These are phyloP conservation scores for Globisporangium viniferum DNA, from an alignment of 352 stramenopile genomes.

Conservation along the genomic window DNA sequence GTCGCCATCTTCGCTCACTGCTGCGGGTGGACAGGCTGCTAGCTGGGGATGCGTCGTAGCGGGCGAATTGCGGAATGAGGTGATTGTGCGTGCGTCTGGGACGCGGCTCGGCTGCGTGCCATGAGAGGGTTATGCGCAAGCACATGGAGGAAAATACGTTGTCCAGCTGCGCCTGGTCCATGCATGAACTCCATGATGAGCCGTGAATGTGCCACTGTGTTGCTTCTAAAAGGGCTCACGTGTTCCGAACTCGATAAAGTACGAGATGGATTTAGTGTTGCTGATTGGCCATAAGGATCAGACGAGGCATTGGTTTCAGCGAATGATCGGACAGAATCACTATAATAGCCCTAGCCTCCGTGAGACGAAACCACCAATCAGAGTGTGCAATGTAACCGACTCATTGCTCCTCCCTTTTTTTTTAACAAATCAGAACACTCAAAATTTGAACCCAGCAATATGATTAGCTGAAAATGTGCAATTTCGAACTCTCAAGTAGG, in stretches of 20 bases:
- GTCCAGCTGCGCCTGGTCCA: neutral
- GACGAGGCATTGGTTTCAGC: neutral
- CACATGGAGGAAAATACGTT: neutral
- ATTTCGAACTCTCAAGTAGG: no score
- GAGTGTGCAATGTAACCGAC: neutral
- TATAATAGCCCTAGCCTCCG: neutral
- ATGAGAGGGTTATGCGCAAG: neutral
- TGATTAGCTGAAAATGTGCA: no score
- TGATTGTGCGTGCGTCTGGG: neutral
- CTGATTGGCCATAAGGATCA: neutral
- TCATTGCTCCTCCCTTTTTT: no score
- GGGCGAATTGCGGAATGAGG: constrained; percentile 3
- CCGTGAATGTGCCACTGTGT: neutral
- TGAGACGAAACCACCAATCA: neutral
- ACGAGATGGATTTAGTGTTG: neutral
- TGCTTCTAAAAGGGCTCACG: neutral
- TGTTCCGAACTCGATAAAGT: neutral
- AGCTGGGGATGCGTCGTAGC: neutral
- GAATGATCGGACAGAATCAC: neutral
- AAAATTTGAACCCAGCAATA: no score
- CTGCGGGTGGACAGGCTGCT: neutral
- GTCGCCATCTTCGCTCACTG: neutral
- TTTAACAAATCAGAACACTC: no score
- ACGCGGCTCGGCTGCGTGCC: neutral
- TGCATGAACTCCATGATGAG: neutral